Percentiles rank a stretch among this genome's conserved stretches.
Evolutionary conservation across 2,329 filamentous ascomycete genomes (phyloP).

Genomic region (Penicillium sp.): DNA sequence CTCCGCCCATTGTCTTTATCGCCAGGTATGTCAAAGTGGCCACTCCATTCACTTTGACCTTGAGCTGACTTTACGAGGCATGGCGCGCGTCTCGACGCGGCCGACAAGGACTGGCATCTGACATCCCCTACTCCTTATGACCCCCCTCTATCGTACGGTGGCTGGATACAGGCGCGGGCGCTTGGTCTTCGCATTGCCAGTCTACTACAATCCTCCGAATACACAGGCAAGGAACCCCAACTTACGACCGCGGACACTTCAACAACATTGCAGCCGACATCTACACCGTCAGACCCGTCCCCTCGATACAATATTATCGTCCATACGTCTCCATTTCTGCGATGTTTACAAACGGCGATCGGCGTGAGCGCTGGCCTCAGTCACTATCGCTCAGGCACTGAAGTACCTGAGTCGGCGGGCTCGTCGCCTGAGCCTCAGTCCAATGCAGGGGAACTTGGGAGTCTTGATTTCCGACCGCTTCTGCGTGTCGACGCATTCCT

Average conservation of each 20-base stretch:
- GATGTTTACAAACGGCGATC: constrained; percentile 90
- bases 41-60: background rate
- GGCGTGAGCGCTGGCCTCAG: constrained; percentile 83
- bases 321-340: constrained; percentile 89
- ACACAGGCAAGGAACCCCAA: constrained; percentile 16
- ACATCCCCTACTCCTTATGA: constrained; percentile 94
- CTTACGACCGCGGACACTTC: constrained; percentile 12
- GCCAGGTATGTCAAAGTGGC: constrained; percentile 36
- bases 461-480: constrained; percentile 26
- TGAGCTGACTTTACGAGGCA: constrained; percentile 64
- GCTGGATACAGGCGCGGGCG: constrained; percentile 83
- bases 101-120: constrained; percentile 93
- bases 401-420: constrained; percentile 12
- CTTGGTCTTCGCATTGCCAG: constrained; percentile 82
- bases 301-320: constrained; percentile 67
- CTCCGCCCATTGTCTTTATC: constrained; percentile 47
- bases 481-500: constrained; percentile 89
- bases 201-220: constrained; percentile 59
- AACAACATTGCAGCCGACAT: constrained; percentile 9
- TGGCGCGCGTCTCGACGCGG: constrained; percentile 88
- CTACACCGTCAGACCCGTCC: constrained; percentile 16
- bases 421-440: constrained; percentile 2
- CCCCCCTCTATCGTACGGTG: constrained; percentile 89
- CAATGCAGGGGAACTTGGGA: background rate
- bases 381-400: constrained; percentile 37